A percentile compares a stretch with the other conserved stretches of the same genome.
Conservation (phyloP, 139 green algal genomes). For the Micractinium conductrix region DNA sequence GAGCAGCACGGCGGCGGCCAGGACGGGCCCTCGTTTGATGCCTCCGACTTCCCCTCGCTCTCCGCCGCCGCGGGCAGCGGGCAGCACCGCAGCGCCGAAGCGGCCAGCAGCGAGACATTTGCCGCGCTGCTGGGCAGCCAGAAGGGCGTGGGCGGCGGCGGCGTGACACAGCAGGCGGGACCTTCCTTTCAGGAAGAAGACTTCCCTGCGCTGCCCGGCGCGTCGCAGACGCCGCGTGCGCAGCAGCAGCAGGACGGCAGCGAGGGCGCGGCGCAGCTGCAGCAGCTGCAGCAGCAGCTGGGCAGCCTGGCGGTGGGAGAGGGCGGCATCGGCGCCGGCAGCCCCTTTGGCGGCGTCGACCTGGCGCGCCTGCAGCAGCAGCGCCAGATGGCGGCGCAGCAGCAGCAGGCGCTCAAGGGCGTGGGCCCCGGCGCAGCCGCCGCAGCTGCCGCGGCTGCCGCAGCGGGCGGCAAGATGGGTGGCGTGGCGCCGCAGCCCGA, state of each 20-base stretch:
- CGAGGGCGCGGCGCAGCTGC: constrained; percentile 26
- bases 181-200: constrained; percentile 66
- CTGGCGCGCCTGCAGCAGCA: constrained; percentile 32
- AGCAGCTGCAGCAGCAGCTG: constrained; percentile 34
- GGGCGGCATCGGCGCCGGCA: background rate
- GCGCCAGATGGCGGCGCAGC: constrained; percentile 28
- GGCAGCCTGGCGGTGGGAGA: constrained; percentile 13
- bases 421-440: background rate
- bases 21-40: constrained; percentile 58
- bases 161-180: constrained; percentile 26
- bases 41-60: constrained; percentile 70
- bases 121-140: constrained; percentile 42
- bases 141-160: constrained; percentile 27
- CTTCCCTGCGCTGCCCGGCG: constrained; percentile 75
- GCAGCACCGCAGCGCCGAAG: constrained; percentile 14
- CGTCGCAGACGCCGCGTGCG: background rate
- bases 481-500: constrained; percentile 56
- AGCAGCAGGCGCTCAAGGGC: constrained; percentile 16
- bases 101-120: constrained; percentile 41
- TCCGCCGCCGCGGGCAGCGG: background rate
- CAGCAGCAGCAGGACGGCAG: constrained; percentile 11
- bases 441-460: constrained; percentile 12
- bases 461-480: constrained; percentile 9
- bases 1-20: constrained; percentile 34
- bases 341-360: background rate